Evolutionary conservation across 2,329 filamentous ascomycete genomes (phyloP), one percentile per base, ranked within the genome.

Genomic region (Chaetomiaceae sp.): DNA sequence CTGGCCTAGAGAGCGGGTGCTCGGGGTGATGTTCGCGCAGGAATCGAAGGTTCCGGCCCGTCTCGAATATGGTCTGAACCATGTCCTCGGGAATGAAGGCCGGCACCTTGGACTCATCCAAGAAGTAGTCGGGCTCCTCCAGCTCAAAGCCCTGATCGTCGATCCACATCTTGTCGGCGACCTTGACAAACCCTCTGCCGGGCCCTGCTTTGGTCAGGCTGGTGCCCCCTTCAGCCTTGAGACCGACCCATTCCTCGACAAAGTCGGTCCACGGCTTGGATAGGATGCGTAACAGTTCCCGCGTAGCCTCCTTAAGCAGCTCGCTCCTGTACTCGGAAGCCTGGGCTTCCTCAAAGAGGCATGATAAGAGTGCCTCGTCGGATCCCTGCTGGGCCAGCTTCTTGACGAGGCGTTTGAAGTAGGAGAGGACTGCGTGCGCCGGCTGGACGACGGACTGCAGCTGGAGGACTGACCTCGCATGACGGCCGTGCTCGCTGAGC

Each of bases 211-310:
- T 83, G 5, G 75, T 74, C 27, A 84, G 62, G 0, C 76, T 76
- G 11, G 80, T 70, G 1, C 81, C 79, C 33, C 76, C 71, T 59
- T 87, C 83, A 3, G 74, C 71, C 55, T 74, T 78, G 11, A 89
- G 77, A 0, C 89, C 89, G 55, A 91, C 82, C 88, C 89, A 94
- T 63, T 85, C 82, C 59, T 86, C 80, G 7, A 87, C 74, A 47
- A 69, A 69, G 6, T 63, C 65, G 12, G 61, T 64, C 68, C 68
- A 71, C 1, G 69, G 69, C 25, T 57, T 63, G 15, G 69, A 69
- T 2, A 68, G 60, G 14, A 65, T 59, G 22, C 64, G 57, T 9
- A 94, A 68, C 0, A 92, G 75, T 57, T 89, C 82, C 15, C 84
- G 79, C 64, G 89, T 78, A 29, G 89, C 77, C 20, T 80, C 76